These are phyloP conservation scores for Phytophthora idaei DNA, from an alignment of 352 stramenopile genomes.

Conservation along the genomic window DNA sequence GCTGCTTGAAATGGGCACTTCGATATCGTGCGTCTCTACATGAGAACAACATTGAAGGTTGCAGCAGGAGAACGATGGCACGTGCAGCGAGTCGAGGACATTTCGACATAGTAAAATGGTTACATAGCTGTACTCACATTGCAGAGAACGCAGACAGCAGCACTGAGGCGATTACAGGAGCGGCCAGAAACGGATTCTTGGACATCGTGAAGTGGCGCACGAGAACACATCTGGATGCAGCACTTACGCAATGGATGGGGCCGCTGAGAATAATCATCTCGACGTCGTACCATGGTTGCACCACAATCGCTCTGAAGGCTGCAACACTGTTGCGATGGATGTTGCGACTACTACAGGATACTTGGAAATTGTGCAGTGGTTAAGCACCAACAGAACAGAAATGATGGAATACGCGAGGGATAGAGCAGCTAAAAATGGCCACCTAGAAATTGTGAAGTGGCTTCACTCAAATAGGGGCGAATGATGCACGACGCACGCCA, in stretches of 20 bases:
- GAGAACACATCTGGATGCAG: slow-evolving; percentile 10
- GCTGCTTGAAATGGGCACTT: slow-evolving; percentile 15
- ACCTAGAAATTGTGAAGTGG: slow-evolving; percentile 13
- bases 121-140: not conserved
- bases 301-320: not conserved
- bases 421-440: slow-evolving; percentile 6
- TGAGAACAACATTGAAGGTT: not conserved
- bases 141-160: not conserved
- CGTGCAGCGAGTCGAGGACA: slow-evolving; percentile 6
- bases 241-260: slow-evolving; percentile 10
- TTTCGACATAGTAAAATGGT: slow-evolving; percentile 20
- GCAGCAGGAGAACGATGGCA: not conserved
- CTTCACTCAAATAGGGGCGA: slow-evolving; percentile 2
- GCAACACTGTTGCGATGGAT: slow-evolving; percentile 9
- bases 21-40: slow-evolving; percentile 4
- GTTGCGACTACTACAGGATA: slow-evolving; percentile 4
- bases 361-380: slow-evolving; percentile 15
- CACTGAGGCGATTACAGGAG: not conserved
- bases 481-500: not conserved
- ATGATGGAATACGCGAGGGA: too few relatives aligned
- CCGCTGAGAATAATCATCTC: slow-evolving; percentile 15
- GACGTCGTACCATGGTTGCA: slow-evolving; percentile 16
- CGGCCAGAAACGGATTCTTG: slow-evolving; percentile 15
- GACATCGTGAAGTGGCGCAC: slow-evolving; percentile 18
- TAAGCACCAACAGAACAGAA: slow-evolving; percentile 8